A percentile compares a stretch with the other conserved stretches of the same genome.
phyloP scores from a whole-genome alignment of 257 asterid genomes.

The Salvia rosmarinus region DNA sequence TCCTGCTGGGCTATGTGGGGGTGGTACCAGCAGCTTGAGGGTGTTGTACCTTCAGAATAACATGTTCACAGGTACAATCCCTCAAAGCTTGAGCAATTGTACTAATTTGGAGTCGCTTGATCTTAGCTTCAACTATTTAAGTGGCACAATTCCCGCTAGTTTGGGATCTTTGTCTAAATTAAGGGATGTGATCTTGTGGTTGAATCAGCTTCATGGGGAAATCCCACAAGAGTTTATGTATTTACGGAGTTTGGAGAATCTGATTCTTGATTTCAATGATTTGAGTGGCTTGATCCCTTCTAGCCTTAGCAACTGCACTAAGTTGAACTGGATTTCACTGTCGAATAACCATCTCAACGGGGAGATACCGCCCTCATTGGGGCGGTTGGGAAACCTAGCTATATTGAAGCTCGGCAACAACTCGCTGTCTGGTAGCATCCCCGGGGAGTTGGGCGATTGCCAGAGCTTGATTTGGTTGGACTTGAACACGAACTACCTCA shows the following conservation, averaged over 20 bases:
- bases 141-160: constrained; percentile 65
- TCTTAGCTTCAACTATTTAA: constrained; percentile 78
- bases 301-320: constrained; percentile 76
- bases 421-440: constrained; percentile 71
- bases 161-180: constrained; percentile 66
- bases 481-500: constrained; percentile 69
- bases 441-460: constrained; percentile 84
- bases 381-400: constrained; percentile 65
- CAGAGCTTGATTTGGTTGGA: constrained; percentile 92
- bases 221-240: constrained; percentile 79
- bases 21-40: constrained; percentile 54
- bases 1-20: constrained; percentile 71
- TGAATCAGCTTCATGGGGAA: constrained; percentile 78
- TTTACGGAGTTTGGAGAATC: constrained; percentile 64
- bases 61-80: constrained; percentile 65
- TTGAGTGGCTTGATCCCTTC: constrained; percentile 73
- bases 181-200: constrained; percentile 72
- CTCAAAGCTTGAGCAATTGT: constrained; percentile 73
- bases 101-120: constrained; percentile 79
- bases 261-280: constrained; percentile 93
- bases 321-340: constrained; percentile 88
- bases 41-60: constrained; percentile 86
- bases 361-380: constrained; percentile 75
- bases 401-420: constrained; percentile 86
- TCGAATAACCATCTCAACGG: constrained; percentile 74